Base-by-base conservation (phyloP, 2,329 filamentous ascomycete genomes). In the Colletotrichum euphorbiae region DNA sequence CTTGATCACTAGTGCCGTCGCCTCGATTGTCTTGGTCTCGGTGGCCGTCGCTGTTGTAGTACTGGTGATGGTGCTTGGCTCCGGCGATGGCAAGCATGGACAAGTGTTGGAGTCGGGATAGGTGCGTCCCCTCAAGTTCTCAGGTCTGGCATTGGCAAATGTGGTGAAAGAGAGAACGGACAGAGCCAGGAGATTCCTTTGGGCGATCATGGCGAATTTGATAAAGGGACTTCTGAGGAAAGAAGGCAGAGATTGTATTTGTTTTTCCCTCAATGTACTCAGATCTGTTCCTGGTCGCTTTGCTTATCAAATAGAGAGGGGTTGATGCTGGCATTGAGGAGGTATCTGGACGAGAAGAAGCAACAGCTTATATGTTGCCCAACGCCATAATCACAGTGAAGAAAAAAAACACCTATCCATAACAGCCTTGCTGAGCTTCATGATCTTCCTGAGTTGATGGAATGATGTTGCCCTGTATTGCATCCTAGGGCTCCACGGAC, bases 1-100 rank as follows among this genome's bases (percentile, higher is more conserved):
- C 15, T 21, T 65, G 40, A 15, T 55, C 6, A 60, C 42, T 5
- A 55, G 55, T 7, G 48, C 24, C 73, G 67, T 52, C 42, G 74
- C 68, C 15, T 73, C 73, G n/a, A 76, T 61, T 9, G 70, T 76
- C 33, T 72, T 60, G 6, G 71, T 74, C 31, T 67, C 42, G 21
- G 58, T 61, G 7, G 71, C 74, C 9, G 72, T 61, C 6, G 70
- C 24, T 7, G 74, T 76, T 19, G 74, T 63, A 36, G 67, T 70
- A 28, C 70, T 71, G 64, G 45, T 71, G 38, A 46, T 71, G 36
- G 6, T 59, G 61, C 40, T 15, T 36, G 64, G 55, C 17, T 54
- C 55, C 24, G 52, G 8, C 33, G 77, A 69, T 4, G 67, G 46
- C 19, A 45, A 40, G 28, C 69, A 69, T 15, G 69, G 48, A 21